Percentiles rank a stretch among this genome's conserved stretches.
phyloP scores from a whole-genome alignment of 2,329 filamentous ascomycete species.

The Colletotrichum siamense region DNA sequence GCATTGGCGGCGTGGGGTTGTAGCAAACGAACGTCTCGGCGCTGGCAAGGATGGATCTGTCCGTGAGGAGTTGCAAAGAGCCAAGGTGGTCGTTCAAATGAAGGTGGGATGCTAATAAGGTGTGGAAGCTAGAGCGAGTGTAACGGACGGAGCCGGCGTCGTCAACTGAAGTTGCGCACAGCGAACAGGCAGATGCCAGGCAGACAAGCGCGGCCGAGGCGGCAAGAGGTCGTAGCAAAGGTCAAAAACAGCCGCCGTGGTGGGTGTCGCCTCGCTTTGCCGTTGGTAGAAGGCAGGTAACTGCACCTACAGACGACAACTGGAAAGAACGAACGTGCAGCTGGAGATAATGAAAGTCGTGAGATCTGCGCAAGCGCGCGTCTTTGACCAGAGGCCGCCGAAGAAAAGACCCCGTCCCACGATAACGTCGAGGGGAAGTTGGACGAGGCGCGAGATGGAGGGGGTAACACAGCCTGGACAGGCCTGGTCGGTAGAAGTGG shows the following conservation, averaged over 20 bases:
- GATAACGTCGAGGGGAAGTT: conserved; percentile 12
- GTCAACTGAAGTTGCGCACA: neutral
- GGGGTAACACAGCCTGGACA: conserved; percentile 17
- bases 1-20: conserved; percentile 19
- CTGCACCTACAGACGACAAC: neutral
- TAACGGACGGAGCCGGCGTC: neutral
- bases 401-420: conserved; percentile 5
- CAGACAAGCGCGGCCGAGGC: neutral
- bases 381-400: conserved; percentile 11
- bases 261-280: neutral
- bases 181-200: neutral
- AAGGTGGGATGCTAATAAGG: neutral
- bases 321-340: neutral
- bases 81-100: neutral
- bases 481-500: conserved; percentile 10
- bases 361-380: conserved; percentile 19
- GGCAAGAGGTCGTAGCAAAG: neutral
- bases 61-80: neutral
- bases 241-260: neutral
- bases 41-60: neutral
- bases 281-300: neutral
- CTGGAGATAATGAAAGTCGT: neutral
- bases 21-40: conserved; percentile 10
- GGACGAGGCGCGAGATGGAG: conserved; percentile 14
- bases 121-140: neutral